Evolutionary conservation across 208 protist genomes (phyloP), one percentile per base, ranked within the genome.

Genomic region (Wallacemonas sp.): DNA sequence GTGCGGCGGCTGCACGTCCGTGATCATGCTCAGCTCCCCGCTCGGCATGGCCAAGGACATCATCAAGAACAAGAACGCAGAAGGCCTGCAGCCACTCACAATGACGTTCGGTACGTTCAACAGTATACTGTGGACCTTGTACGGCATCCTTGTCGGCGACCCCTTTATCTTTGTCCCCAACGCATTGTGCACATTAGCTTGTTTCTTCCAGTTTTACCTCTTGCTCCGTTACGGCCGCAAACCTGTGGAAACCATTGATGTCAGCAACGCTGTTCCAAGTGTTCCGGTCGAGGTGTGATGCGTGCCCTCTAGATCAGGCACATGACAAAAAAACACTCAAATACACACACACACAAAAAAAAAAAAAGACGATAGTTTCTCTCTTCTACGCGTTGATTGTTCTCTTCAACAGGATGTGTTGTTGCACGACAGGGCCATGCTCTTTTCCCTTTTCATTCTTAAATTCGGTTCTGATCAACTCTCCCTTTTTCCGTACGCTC

Each of bases 1-100:
- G 44, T 66, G 72, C 38, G 80, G 75, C 2, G 81, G 79, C 19
- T 82, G 55, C 47, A 73, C 68, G 38, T 79, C 68, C 30, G 77
- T 90, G 6, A 71, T 85, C 49, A 90, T 90, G 84, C 70, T 90
- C 8, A 82, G 77, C 55, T 90, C 84, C 1, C 84, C 84, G 21
- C 75, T 90, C 1, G 77, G 64, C 6, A 77, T 79, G 80, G 74
- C 69, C 17, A 72, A 66, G 61, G 56, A 72, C 61, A 90, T 90
- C 56, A 84, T 90, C 47, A 68, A 65, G 31, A 70, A 77, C 42
- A 79, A 79, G 45, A 90, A 87, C 60, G 84, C 84, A 11, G 77
- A 82, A 47, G 60, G 66, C 2, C 72, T 90, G 58, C 75, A 82
- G 63, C 84, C 84, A 1, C 51, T 79, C 1, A 83, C 70, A 0